Evolutionary conservation across 306 rosid genomes (phyloP).

Genomic region (Coriaria nepalensis): DNA sequence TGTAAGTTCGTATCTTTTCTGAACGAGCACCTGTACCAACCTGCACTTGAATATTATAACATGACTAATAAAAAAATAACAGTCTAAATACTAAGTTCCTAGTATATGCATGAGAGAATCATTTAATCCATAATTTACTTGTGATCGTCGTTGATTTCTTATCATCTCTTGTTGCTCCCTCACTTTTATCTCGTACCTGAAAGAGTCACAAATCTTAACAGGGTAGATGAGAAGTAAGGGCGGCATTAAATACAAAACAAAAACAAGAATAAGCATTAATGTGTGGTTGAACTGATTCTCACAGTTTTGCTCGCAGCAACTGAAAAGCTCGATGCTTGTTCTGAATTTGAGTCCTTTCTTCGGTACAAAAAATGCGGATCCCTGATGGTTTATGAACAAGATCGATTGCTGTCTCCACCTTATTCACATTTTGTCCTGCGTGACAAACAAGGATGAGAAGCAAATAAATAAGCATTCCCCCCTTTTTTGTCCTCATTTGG

Average conservation of each 20-base stretch:
- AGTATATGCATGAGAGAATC: slow-evolving; percentile 1
- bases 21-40: slow-evolving; percentile 96
- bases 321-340: slow-evolving; percentile 84
- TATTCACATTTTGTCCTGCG: slow-evolving; percentile 98
- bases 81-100: slow-evolving; percentile 1
- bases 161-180: slow-evolving; percentile 83
- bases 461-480: slow-evolving; percentile 11
- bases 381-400: slow-evolving; percentile 95
- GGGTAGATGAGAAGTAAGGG: slow-evolving; percentile 2
- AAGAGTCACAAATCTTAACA: slow-evolving; percentile 9
- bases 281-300: slow-evolving; percentile 18
- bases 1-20: slow-evolving; percentile 88
- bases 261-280: slow-evolving; percentile 2
- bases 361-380: slow-evolving; percentile 95
- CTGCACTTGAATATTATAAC: slow-evolving; percentile 30
- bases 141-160: slow-evolving; percentile 67
- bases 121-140: slow-evolving; percentile 34
- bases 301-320: slow-evolving; percentile 94
- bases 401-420: slow-evolving; percentile 97
- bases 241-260: slow-evolving; percentile 8
- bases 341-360: slow-evolving; percentile 85
- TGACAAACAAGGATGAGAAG: slow-evolving; percentile 16
- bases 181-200: slow-evolving; percentile 81
- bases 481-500: slow-evolving; percentile 1
- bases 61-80: slow-evolving; percentile 6